Evolutionary conservation across 2,329 filamentous ascomycete species (phyloP).

Genomic region (Incumbomyces lentus): DNA sequence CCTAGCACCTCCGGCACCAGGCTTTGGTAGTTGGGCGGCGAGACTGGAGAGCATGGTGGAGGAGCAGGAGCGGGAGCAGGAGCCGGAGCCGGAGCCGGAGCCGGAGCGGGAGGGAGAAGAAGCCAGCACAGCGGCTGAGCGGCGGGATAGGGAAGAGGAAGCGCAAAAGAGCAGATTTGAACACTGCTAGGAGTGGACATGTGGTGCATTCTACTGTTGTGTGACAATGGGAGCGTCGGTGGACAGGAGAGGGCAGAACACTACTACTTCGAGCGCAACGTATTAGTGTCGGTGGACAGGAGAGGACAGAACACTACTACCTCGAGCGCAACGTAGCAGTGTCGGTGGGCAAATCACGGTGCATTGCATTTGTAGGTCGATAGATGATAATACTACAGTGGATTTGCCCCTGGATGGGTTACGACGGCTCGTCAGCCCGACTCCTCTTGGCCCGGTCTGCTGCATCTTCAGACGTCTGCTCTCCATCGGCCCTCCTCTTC

Average conservation of each 20-base stretch:
- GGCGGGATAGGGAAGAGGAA: not conserved
- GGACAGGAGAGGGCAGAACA: not conserved
- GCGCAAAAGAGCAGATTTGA: not conserved
- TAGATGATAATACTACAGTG: too few species aligned
- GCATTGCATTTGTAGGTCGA: too few species aligned
- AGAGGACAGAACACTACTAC: too few species aligned
- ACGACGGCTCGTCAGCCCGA: slow-evolving; percentile 2
- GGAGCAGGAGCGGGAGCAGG: not conserved
- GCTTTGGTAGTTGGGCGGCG: not conserved
- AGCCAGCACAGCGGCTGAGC: too few species aligned
- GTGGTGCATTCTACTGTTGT: slow-evolving; percentile 11
- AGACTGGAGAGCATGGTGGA: not conserved
- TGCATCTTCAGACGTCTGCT: not conserved
- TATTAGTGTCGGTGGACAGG: too few species aligned
- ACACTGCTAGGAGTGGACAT: slow-evolving; percentile 7
- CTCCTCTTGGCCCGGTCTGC: too few species aligned
- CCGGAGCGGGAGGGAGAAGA: not conserved
- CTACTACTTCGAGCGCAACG: too few species aligned
- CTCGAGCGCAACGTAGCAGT: too few species aligned
- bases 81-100: not conserved
- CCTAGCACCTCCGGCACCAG: not conserved
- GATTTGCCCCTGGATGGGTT: not conserved
- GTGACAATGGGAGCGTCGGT: slow-evolving; percentile 15
- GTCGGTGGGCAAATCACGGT: too few species aligned
- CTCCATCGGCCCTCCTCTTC: slow-evolving; percentile 6